Conservation (phyloP, 106 monocot genomes). For the Vanilla planifolia region DNA sequence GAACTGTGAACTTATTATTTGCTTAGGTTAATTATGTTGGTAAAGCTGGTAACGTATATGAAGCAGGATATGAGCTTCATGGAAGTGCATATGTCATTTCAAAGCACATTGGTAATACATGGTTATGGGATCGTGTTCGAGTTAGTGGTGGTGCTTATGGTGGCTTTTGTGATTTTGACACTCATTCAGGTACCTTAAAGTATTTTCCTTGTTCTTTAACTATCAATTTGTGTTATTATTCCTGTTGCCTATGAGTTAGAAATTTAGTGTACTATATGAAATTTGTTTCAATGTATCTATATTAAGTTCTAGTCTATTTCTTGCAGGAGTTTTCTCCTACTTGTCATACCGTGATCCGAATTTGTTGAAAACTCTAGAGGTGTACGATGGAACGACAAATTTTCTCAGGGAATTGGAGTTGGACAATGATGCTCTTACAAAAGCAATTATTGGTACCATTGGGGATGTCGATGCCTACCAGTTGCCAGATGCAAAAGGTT, state of each 20-base stretch:
- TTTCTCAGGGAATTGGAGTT: conserved; percentile 86
- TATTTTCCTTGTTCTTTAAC: background rate
- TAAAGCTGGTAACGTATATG: conserved; percentile 85
- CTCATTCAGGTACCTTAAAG: conserved; percentile 78
- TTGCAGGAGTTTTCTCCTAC: conserved; percentile 89
- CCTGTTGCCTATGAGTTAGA: background rate
- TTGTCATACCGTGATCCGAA: conserved; percentile 97
- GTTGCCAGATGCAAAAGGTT: conserved; percentile 98
- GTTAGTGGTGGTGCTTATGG: conserved; percentile 99
- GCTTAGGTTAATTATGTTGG: conserved; percentile 96
- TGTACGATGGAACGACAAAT: conserved; percentile 81
- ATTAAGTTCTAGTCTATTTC: background rate
- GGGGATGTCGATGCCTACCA: conserved; percentile 97
- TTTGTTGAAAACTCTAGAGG: conserved; percentile 83
- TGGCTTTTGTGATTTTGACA: conserved; percentile 95
- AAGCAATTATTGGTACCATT: conserved; percentile 97
- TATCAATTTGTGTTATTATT: background rate
- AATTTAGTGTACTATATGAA: background rate
- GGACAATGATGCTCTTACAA: conserved; percentile 79
- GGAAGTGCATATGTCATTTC: conserved; percentile 98
- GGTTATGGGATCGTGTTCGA: conserved; percentile 97
- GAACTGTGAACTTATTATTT: background rate
- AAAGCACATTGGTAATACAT: conserved; percentile 85
- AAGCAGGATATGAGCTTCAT: conserved; percentile 80
- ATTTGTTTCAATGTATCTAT: background rate